Evolutionary conservation across 441 rosid species (phyloP).

Genomic region (Geranium incanum): DNA sequence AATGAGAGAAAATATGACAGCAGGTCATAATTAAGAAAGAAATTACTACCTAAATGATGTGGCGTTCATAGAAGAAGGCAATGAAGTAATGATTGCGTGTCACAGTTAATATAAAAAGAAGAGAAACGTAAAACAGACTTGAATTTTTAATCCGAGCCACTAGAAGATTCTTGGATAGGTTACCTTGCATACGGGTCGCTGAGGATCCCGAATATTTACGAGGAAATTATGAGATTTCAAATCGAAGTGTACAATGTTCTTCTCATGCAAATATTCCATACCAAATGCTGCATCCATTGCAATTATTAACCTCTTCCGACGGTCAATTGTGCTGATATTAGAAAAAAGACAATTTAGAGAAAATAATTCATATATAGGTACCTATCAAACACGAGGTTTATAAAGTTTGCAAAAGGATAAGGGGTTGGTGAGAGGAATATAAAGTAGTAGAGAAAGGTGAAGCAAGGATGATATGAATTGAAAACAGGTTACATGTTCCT

Average conservation of each 20-base stretch:
- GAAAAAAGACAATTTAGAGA: conserved; percentile 13
- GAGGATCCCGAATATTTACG: conserved; percentile 35
- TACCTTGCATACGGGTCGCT: conserved; percentile 41
- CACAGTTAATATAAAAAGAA: background rate
- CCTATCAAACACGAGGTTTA: background rate
- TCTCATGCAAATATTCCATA: conserved; percentile 41
- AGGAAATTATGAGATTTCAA: conserved; percentile 39
- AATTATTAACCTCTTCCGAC: conserved; percentile 36
- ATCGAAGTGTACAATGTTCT: conserved; percentile 41
- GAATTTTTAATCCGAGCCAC: background rate
- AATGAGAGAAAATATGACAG: conserved; percentile 8
- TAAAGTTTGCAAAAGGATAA: background rate
- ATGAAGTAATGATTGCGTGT: background rate
- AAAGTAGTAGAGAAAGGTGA: background rate
- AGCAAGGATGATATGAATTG: background rate
- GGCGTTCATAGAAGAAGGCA: background rate
- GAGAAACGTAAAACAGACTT: background rate
- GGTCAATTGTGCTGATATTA: conserved; percentile 33
- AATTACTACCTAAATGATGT: background rate
- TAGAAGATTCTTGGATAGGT: background rate
- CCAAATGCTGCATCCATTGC: conserved; percentile 49
- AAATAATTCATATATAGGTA: background rate
- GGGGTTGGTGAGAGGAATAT: background rate
- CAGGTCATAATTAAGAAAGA: background rate
- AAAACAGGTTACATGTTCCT: background rate